Base-by-base conservation (phyloP, 225 moss, liverwort and hornwort species). In the Pleurozium schreberi region DNA sequence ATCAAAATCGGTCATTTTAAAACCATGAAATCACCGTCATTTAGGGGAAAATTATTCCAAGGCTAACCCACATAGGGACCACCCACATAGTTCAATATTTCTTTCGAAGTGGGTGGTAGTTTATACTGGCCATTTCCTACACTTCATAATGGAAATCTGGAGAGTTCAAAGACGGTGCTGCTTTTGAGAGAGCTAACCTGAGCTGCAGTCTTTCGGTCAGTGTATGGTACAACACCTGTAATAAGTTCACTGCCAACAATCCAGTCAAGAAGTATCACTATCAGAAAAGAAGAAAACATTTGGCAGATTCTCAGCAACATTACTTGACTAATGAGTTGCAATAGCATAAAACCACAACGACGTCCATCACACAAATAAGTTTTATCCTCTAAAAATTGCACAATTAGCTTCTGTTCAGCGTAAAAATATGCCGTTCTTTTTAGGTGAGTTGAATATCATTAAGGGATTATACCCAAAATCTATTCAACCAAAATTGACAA, bases 181-280 rank as follows among this genome's bases (percentile, higher is more conserved):
- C 59, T 79, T 60, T 59, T 42, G 52, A 23, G 59, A 81, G 82
- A 83, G 71, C 86, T 81, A 47, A 95, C 95, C 95, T 95, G 95
- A 89, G 94, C 94, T 86, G 93, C 95, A 75, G 95, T 93, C 86
- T 94, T 95, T 70, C 93, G 91, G 85, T 95, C 94, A 87, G 94
- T 95, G 87, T 94, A 95, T 18, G 95, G 95, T 77, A 95, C 93
- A 90, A 95, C 93, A 86, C 95, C 94, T 93, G 95, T 95, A 78
- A 94, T 88, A 81, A 95, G 92, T 92, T 95, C 95, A 92, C 95
- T 95, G 93, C 87, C 92, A 91, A 79, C 77, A 91, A 68, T 80
- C 89, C 89, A 90, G 90, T 90, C 88, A 87, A 66, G 33, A 77
- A 53, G 42, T 80, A 80, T 77, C 58, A 81, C 61, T 52, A 75